Evolutionary conservation across 768 basidiomycete genomes (phyloP), one percentile per base, ranked within the genome.

Genomic region (Tephrocybe rancida): DNA sequence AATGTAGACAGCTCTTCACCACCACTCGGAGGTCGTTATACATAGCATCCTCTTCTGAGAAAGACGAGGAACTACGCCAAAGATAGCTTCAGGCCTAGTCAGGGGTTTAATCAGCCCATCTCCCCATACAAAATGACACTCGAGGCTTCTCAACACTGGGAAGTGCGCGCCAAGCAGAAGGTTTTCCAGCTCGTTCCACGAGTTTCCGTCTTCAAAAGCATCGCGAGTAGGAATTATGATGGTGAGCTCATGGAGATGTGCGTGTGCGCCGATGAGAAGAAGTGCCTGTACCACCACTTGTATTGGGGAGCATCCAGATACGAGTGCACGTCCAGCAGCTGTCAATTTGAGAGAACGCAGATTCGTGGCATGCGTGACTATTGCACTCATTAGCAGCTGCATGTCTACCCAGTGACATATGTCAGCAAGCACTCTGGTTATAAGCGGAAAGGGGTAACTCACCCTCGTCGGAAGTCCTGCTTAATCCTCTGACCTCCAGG

Each of bases 11-110:
- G n/a, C n/a, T n/a, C n/a, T n/a, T n/a, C n/a, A n/a, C n/a, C n/a
- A n/a, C n/a, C n/a, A n/a, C n/a, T n/a, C n/a, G n/a, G n/a, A n/a
- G n/a, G n/a, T n/a, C n/a, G 45, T 5, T 27, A 53, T 19, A 26
- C 24, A 27, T 26, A 47, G 4, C 50, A 58, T 18, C 29, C 50
- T 11, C 57, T 67, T 53, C 21, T 38, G 43, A 3, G 26, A 32
- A 47, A 53, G 52, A 39, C 44, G 32, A 53, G 52, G 52, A 35
- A 53, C 4, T 7, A 25, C 29, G 5, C 21, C 44, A 32, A 46
- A 14, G 30, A 53, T 34, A 13, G 44, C 30, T 13, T 5, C 27
- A 1, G 19, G 9, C 13, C 9, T 25, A 22, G 19, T n/a, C n/a
- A 2, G 3, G 18, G 24, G 7, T n/a, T n/a, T n/a, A n/a, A n/a